Evolutionary conservation across 2,329 filamentous ascomycete genomes (phyloP), one percentile per base, ranked within the genome.

Genomic region (Geosmithia flava): DNA sequence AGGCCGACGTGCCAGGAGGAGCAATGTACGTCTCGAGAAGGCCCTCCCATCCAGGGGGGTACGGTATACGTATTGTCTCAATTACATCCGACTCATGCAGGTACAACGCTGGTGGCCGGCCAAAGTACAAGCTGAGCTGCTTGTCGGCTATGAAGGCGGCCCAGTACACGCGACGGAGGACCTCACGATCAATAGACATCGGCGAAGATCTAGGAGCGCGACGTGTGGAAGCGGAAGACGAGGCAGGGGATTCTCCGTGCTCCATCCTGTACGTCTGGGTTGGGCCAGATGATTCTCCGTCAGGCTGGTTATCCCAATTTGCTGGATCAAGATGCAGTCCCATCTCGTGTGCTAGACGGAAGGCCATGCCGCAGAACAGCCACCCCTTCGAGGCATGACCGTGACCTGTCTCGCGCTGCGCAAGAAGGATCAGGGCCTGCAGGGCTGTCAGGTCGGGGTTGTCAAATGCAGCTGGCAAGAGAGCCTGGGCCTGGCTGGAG

Each of bases 311-410:
- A 43, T 67, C 63, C 71, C 70, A 74, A 52, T 74, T 74, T 46
- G 62, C 70, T 1, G 71, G 71, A 46, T 75, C 71, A 1, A 75
- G 62, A 52, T 75, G 71, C 16, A 75, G 60, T 1, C 71, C 71
- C 71, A 75, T 75, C 52, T 72, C 71, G 46, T 74, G 70, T 0
- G 70, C 67, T 15, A 75, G 60, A 4, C 71, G 65, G 52, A 72
- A 75, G 8, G 70, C 70, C 70, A 75, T 74, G 44, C 71, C 70
- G 27, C 69, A 72, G 47, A 71, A 73, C 2, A 74, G 57, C 71
- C 71, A 75, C 13, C 71, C 71, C 47, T 71, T 74, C 17, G 70
- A 73, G 2, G 64, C 58, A n/a, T 66, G 64, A 0, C 70, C 68
- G 20, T 66, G 64, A 3, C 70, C 71, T 42, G 74, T 72, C 50